Base-by-base conservation (phyloP, 1,284 basidiomycete genomes). In the Lignosus rhinocerotis region DNA sequence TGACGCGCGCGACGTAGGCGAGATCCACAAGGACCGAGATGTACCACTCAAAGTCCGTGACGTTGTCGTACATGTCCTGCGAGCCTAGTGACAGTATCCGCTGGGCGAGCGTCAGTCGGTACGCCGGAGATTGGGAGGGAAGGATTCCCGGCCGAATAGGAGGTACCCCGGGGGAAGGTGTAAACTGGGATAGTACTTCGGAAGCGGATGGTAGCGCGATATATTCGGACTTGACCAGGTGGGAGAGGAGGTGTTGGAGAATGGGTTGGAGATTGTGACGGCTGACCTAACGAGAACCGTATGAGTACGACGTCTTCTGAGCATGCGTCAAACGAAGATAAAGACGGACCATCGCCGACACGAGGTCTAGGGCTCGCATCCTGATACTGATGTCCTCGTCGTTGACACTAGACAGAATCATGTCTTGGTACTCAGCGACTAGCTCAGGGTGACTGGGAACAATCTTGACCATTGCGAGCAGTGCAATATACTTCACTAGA, bases 11-110 rank as follows among this genome's bases (percentile, higher is more conserved):
- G 45, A 98, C 82, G 69, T 94, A 93, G 0, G 92, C 86, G 2
- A 99, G 81, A 66, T 97, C 93, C 46, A 97, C 83, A 25, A 98
- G 85, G 3, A 96, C 93, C 8, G 95, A 96, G 30, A 98, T 79
- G 70, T 94, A 97, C 97, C 97, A 99, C 68, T 96, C 90, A 70
- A 98, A 98, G 74, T 98, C 94, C 39, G 82, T 81, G 38, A 99
- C 83, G 68, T 96, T 90, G 54, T 88, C 86, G 68, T 97, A 99
- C 7, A 90, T 89, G 56, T 90, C 87, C 59, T 85, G 82, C 6
- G 91, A 88, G 60, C 94, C 91, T 65, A 97, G 89, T 21, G 80
- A 76, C n/a, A 98, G 80, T 59, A 98, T 90, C 8, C 86, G 82
- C 62, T 91, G 87, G 0, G 91, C 83, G 34, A 98, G 84, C 55